Percentiles rank a stretch among this genome's conserved stretches.
phyloP scores from a whole-genome alignment of 2,329 filamentous ascomycete genomes.

The Alternaria rosae region DNA sequence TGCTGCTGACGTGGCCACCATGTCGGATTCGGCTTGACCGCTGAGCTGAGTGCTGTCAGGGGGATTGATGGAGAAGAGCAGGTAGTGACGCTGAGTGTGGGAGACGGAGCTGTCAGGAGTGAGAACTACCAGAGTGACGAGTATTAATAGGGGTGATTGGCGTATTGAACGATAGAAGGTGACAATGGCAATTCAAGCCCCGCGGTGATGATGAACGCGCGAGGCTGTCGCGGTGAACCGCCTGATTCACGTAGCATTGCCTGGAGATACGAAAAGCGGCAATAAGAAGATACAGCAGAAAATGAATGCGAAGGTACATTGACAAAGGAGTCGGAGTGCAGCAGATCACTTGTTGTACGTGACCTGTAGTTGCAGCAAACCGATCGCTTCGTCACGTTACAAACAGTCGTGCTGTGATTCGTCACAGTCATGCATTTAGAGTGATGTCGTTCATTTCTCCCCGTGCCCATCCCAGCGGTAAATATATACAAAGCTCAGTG shows the following conservation, averaged over 20 bases:
- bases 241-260: not conserved
- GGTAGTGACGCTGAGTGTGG: not conserved
- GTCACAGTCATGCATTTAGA: conserved; percentile 5
- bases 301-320: not conserved
- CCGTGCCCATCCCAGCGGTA: conserved; percentile 21
- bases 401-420: conserved; percentile 16
- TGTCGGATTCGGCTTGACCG: not conserved
- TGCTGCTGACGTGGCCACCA: not conserved
- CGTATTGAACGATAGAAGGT: not conserved
- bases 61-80: not conserved
- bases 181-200: conserved; percentile 8
- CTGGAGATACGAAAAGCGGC: not conserved
- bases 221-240: not conserved
- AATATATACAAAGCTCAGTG: conserved; percentile 46
- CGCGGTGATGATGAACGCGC: conserved; percentile 5
- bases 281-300: not conserved
- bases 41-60: not conserved
- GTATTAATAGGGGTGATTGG: not conserved
- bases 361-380: conserved; percentile 4
- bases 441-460: conserved; percentile 25
- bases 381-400: conserved; percentile 16
- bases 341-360: conserved; percentile 3
- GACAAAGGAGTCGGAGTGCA: not conserved
- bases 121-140: not conserved
- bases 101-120: not conserved